Base-by-base conservation (phyloP, 352 stramenopile genomes). In the Phytopythium litorale region DNA sequence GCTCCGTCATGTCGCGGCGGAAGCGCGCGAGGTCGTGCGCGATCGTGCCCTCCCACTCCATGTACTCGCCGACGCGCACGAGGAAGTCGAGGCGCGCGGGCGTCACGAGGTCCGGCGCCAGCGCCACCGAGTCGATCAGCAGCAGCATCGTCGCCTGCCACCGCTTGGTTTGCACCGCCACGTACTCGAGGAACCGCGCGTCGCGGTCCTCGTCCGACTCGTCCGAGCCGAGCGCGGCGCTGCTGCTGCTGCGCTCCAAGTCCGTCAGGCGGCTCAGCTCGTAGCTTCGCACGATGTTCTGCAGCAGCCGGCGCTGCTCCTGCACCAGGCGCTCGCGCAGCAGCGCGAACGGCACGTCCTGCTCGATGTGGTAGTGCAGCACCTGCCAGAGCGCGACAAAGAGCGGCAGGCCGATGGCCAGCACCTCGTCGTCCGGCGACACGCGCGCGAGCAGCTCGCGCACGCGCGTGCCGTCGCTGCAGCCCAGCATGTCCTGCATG, bases 11-110 rank as follows among this genome's bases (percentile, higher is more conserved):
- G 33, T 87, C 80, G 21, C 86, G 86, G 12, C 68, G 63, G 62
- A 84, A 92, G 12, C 86, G 80, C 13, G 86, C 83, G 23, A 92
- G 63, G 49, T 94, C 86, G 65, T 93, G 86, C 23, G 86, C 84
- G 45, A 94, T 78, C 53, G 83, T 92, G 59, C 84, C 86, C 67
- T 94, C 81, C 81, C 84, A 94, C 68, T 93, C 84, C 72, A 94
- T 88, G 74, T 91, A 90, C 67, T 86, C 83, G 56, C 86, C 86
- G 21, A 92, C 87, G 30, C 71, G 74, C 51, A 70, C 65, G 32
- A 94, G 66, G 52, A 86, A 87, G 42, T 82, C 69, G 32, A 94
- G 73, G 1, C 78, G 78, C 56, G 73, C 73, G 5, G 73, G 71
- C 33, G 81, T 92, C 59, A 91, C 58, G 32, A 78, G 63, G 40